Base-by-base conservation (phyloP, 2,329 filamentous ascomycete genomes). In the Fusarium beomiforme region DNA sequence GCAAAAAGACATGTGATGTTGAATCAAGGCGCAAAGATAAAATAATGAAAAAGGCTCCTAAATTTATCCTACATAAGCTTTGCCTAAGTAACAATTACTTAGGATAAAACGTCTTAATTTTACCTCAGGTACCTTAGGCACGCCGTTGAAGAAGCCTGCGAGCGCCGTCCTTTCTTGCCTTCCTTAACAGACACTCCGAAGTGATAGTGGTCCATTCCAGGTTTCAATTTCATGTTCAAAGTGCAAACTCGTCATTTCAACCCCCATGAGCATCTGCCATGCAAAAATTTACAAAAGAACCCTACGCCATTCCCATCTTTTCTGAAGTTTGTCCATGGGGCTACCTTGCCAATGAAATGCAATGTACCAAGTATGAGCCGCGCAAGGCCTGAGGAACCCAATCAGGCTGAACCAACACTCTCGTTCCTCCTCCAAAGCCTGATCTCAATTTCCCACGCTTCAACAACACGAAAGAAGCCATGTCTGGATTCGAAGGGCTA, bases 401-500 rank as follows among this genome's bases (percentile, higher is more conserved):
- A 21, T 21, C 21, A 50, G 21, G 1, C 6, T 21, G 17, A 11
- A n/a, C 9, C 6, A 36, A 7, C 31, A n/a, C 17, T 51, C 23
- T 51, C 4, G 2, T 24, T 5, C 12, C 7, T 37, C 9, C 11
- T 21, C 19, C 13, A 7, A 3, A 36, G 21, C 8, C 21, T n/a
- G 47, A 8, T 41, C n/a, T 5, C 11, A 5, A 23, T 11, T 19
- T 16, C 37, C 29, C 49, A n/a, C 29, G 21, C 14, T 29, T 21
- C 13, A 42, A 7, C 9, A 24, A 43, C 8, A 11, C 23, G 1
- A 37, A 1, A 23, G 17, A 4, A 55, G n/a, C 0, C 16, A 60
- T 60, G 58, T 58, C 51, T 10, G 63, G 33, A 12, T 23, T 68
- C 2, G 58, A 64, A 54, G 60, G 39, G 3, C 58, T 63, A 1